Base-by-base conservation (phyloP, 2,329 filamentous ascomycete genomes). In the Apiospora rasikravindrae region DNA sequence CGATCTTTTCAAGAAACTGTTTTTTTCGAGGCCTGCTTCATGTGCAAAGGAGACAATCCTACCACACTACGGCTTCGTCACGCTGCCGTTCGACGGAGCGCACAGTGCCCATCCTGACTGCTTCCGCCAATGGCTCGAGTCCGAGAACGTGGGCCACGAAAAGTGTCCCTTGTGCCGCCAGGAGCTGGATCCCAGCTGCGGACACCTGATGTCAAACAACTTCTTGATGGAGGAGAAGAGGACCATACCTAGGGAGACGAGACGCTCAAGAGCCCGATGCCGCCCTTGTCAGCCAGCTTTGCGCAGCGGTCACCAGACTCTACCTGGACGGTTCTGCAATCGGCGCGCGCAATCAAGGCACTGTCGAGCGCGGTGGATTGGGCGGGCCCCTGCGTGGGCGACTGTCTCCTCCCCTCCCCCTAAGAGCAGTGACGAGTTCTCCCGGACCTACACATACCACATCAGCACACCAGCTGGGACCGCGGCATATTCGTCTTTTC, bases 401-500 rank as follows among this genome's bases (percentile, higher is more conserved):
- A n/a, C n/a, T n/a, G n/a, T n/a, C n/a, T n/a, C n/a, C n/a, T n/a
- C n/a, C n/a, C n/a, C n/a, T n/a, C n/a, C n/a, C n/a, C n/a, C n/a
- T n/a, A n/a, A n/a, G n/a, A n/a, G n/a, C n/a, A n/a, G n/a, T n/a
- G n/a, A n/a, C n/a, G n/a, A n/a, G 82, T 85, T 1, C 82, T 88
- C 10, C 49, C 37, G 6, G 79, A 82, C n/a, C 84, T 87, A 66
- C 80, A 81, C 22, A 88, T 88, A 47, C 86, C 88, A 0, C 77
- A 75, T 2, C 93, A 95, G 80, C 85, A 82, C 37, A 95, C 95
- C 77, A 87, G 87, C 1, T 90, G 88, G 78, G 93, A 95, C 79
- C 95, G 93, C 76, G 93, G 93, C 24, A 89, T 94, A 4, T 94
- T 94, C 79, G 89, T 91, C 19, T 90, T 94, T 75, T 89, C 93